Percentiles rank a stretch among this genome's conserved stretches.
Evolutionary conservation across 2,329 filamentous ascomycete species (phyloP).

Genomic region (Sporothrix humicola): DNA sequence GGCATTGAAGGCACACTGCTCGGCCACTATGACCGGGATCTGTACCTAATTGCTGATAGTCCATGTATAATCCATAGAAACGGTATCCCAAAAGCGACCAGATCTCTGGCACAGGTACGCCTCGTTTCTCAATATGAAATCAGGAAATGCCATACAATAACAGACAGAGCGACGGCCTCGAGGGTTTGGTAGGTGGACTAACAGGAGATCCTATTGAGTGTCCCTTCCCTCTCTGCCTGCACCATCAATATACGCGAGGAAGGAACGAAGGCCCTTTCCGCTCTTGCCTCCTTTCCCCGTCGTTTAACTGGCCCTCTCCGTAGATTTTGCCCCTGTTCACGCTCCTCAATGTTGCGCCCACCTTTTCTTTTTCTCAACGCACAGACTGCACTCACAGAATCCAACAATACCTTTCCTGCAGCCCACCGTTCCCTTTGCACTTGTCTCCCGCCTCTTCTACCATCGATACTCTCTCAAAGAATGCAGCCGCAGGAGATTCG

Average conservation of each 20-base stretch:
- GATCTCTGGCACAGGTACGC: not conserved
- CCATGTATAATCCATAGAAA: not conserved
- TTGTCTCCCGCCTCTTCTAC: not conserved
- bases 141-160: not conserved
- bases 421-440: not conserved
- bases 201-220: not conserved
- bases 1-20: not conserved
- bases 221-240: not conserved
- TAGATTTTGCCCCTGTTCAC: not conserved
- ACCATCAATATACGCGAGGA: not conserved
- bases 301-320: not conserved
- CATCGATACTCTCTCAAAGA: not conserved
- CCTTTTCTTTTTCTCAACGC: not conserved
- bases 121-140: not conserved
- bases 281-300: not conserved
- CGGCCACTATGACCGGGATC: not conserved
- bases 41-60: not conserved
- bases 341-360: not conserved
- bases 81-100: not conserved
- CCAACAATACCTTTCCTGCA: conserved; percentile 3
- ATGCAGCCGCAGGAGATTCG: not conserved
- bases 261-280: not conserved
- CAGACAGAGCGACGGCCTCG: not conserved
- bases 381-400: not conserved
- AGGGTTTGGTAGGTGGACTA: not conserved